Evolutionary conservation across 345 rosid genomes (phyloP).

Genomic region (Litchi chinensis): DNA sequence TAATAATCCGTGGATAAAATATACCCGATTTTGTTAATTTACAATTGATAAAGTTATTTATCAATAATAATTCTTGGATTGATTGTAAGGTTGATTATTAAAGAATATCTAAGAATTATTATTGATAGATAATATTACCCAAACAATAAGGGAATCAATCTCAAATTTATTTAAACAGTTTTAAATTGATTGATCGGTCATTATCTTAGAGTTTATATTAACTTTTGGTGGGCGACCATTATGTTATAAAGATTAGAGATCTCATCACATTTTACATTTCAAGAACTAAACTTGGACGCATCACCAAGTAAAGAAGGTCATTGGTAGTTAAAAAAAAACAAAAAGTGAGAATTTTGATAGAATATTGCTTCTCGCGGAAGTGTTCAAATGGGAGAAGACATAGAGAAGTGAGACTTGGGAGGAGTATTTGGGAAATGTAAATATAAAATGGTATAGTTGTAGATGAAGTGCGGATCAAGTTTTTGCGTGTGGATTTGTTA

Average conservation of each 20-base stretch:
- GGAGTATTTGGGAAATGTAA: conserved; percentile 10
- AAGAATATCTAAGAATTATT: too few relatives aligned
- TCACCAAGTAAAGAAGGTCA: not conserved
- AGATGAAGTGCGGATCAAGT: conserved; percentile 56
- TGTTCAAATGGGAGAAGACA: not conserved
- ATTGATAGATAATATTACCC: too few relatives aligned
- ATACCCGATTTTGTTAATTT: too few relatives aligned
- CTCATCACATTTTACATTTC: not conserved
- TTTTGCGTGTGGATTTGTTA: conserved; percentile 14
- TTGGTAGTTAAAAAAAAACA: not conserved
- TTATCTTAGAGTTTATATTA: too few relatives aligned
- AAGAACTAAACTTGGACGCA: not conserved
- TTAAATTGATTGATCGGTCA: too few relatives aligned
- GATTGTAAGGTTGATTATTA: too few relatives aligned
- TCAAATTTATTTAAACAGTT: too few relatives aligned
- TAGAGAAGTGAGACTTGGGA: conserved; percentile 17
- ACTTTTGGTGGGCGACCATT: not conserved
- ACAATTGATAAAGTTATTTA: too few relatives aligned
- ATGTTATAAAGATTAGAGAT: not conserved
- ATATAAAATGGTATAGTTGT: conserved; percentile 9
- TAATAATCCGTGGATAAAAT: too few relatives aligned
- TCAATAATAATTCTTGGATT: too few relatives aligned
- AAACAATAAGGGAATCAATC: too few relatives aligned
- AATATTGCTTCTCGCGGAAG: conserved; percentile 9
- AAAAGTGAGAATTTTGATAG: not conserved